phyloP scores from a whole-genome alignment of 768 basidiomycete genomes.

The Tubosaeta sp. region DNA sequence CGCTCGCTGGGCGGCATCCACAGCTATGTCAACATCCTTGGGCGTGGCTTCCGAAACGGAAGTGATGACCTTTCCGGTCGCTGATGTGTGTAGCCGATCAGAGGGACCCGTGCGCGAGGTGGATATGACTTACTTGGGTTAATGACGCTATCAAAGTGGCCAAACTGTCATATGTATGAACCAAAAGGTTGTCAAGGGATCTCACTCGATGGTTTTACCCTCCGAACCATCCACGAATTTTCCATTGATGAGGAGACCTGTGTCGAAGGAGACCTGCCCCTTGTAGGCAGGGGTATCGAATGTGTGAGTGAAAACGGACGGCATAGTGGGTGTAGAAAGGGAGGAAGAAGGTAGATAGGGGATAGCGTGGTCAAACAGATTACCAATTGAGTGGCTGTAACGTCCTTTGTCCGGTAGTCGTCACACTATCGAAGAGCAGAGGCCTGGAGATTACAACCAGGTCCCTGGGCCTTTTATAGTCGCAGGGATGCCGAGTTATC shows the following conservation, averaged over 20 bases:
- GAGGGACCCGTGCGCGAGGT: neutral
- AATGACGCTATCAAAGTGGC: slow-evolving; percentile 40
- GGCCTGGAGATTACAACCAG: neutral
- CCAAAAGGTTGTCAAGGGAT: neutral
- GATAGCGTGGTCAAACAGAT: neutral
- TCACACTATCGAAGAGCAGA: neutral
- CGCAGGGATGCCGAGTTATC: neutral
- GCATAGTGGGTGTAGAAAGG: slow-evolving; percentile 30
- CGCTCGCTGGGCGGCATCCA: slow-evolving; percentile 59
- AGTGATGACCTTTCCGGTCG: slow-evolving; percentile 61
- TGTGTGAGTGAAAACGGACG: slow-evolving; percentile 40
- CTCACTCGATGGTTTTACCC: slow-evolving; percentile 66
- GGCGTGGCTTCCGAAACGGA: slow-evolving; percentile 51
- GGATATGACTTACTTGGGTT: slow-evolving; percentile 44
- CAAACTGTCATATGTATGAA: neutral
- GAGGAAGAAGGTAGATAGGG: slow-evolving; percentile 17
- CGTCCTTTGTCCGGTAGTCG: neutral
- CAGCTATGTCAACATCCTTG: slow-evolving; percentile 75
- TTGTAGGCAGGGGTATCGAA: slow-evolving; percentile 56
- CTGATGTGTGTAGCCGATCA: slow-evolving; percentile 26
- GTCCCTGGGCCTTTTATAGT: neutral
- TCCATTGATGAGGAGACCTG: slow-evolving; percentile 71
- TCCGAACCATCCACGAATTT: slow-evolving; percentile 57
- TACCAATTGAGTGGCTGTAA: neutral
- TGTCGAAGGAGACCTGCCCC: slow-evolving; percentile 50